A percentile compares a stretch with the other conserved stretches of the same genome.
These are phyloP conservation scores for Omphalotus olearius DNA, from an alignment of 1,284 basidiomycete species.

Conservation along the genomic window DNA sequence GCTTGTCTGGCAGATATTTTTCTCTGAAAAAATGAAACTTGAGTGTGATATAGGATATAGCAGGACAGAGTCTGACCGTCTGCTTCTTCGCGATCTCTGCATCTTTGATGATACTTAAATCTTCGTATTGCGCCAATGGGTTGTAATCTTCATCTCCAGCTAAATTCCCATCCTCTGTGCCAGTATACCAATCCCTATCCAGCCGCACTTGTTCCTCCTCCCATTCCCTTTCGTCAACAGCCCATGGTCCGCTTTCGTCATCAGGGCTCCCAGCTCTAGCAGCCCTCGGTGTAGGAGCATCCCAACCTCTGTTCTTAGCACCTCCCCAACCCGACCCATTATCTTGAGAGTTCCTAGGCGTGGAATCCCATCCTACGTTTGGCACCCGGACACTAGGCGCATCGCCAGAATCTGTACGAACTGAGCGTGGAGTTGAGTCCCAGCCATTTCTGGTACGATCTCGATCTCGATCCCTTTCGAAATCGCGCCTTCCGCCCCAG, in stretches of 20 bases:
- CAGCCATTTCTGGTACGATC: conserved; percentile 38
- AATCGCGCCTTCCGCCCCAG: conserved; percentile 31
- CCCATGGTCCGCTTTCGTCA: conserved; percentile 52
- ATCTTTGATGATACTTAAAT: conserved; percentile 68
- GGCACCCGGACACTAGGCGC: conserved; percentile 86
- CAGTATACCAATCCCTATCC: conserved; percentile 68
- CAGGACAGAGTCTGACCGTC: conserved; percentile 41
- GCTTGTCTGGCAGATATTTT: conserved; percentile 90
- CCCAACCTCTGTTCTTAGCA: conserved; percentile 69
- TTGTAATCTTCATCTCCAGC: conserved; percentile 28
- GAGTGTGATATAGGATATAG: not conserved
- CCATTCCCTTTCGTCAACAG: conserved; percentile 57
- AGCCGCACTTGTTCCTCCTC: conserved; percentile 16
- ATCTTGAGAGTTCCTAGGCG: conserved; percentile 58
- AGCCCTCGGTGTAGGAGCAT: conserved; percentile 79
- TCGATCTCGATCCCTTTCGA: conserved; percentile 21
- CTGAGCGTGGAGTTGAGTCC: conserved; percentile 71
- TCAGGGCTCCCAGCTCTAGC: conserved; percentile 61
- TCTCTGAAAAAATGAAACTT: conserved; percentile 41
- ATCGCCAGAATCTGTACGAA: conserved; percentile 53
- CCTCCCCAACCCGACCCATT: conserved; percentile 52
- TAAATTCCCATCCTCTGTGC: conserved; percentile 13
- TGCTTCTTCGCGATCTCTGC: conserved; percentile 79
- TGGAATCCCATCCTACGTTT: conserved; percentile 88
- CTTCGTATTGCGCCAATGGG: conserved; percentile 89